Evolutionary conservation across 805 yeast genomes (phyloP).

Genomic region (Starmerella etchellsii): DNA sequence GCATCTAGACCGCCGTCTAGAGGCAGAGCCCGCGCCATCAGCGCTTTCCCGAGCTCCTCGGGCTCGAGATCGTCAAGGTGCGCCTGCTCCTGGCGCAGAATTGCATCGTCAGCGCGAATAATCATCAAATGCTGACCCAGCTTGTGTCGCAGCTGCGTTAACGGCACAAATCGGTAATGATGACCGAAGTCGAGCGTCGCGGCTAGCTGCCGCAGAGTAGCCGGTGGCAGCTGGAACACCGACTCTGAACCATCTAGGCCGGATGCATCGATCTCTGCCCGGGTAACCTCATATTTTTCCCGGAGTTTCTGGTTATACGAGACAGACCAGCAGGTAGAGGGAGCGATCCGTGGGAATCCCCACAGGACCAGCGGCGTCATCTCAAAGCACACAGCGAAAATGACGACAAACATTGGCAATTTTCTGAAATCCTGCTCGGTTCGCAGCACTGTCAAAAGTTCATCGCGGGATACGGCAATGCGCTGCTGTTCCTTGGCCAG

Average conservation of each 20-base stretch:
- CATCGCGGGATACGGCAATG: slow-evolving; percentile 30
- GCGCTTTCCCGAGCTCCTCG: slow-evolving; percentile 15
- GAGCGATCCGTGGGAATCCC: slow-evolving; percentile 43
- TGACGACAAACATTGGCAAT: slow-evolving; percentile 45
- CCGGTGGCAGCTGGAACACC: slow-evolving; percentile 6
- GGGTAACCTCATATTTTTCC: neutral
- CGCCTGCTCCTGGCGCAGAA: slow-evolving; percentile 9
- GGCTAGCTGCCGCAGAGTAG: slow-evolving; percentile 11
- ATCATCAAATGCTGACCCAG: slow-evolving; percentile 12
- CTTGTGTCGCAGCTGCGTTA: slow-evolving; percentile 6
- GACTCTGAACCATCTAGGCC: slow-evolving; percentile 14
- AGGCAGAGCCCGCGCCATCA: slow-evolving; percentile 17
- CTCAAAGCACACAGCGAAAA: slow-evolving; percentile 46
- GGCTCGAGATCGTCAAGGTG: slow-evolving; percentile 7
- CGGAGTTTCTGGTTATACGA: slow-evolving; percentile 5
- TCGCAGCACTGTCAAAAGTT: slow-evolving; percentile 40
- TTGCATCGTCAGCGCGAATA: slow-evolving; percentile 19
- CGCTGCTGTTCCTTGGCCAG: neutral
- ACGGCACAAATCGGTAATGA: slow-evolving; percentile 10
- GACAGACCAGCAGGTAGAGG: slow-evolving; percentile 39
- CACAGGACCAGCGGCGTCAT: slow-evolving; percentile 41
- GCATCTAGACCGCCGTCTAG: slow-evolving; percentile 7
- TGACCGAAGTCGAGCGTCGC: slow-evolving; percentile 11
- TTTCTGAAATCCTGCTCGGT: slow-evolving; percentile 39
- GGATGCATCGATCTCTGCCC: neutral